Base-by-base conservation (phyloP, 768 basidiomycete genomes). In the Russula sp. region DNA sequence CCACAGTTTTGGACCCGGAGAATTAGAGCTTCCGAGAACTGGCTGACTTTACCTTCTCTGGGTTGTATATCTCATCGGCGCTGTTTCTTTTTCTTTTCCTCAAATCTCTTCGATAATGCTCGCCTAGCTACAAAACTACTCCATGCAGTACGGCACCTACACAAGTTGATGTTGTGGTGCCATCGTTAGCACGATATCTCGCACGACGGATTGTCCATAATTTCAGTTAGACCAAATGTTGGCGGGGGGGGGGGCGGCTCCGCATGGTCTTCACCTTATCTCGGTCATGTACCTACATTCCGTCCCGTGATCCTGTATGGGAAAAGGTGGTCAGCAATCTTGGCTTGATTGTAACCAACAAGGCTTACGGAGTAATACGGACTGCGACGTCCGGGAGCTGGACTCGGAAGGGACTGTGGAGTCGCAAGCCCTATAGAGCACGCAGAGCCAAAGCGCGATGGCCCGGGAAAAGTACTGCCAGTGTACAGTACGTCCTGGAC, bases 1-100 rank as follows among this genome's bases (percentile, higher is more conserved):
- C 7, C 35, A 55, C 37, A 67, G 67, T 50, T 68, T 68, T 45
- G 67, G 67, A 14, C 67, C 67, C 9, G 67, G 27, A 27, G 58
- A 31, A 13, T 59, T 68, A 35, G 56, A 67, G 18, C 55, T 63
- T 34, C 67, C 67, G 14, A 57, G 67, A 50, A 40, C 11, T 27
- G 57, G 57, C 5, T 59, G 34, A 66, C 2, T 1, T 18, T 34
- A 27, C 4, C 45, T 44, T 27, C 27, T 27, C 27, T 27, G 27
- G 27, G 27, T 27, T 27, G 27, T 27, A 27, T 27, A 27, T 40
- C 40, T 40, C 40, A 14, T 14, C 2, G 40, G 40, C 14, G 10
- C 35, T 37, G 35, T 10, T 10, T 37, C 14, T 40, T 11, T 40
- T 40, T 13, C 14, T 14, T 10, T 40, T 14, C 40, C 40, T 14